phyloP scores from a whole-genome alignment of 306 rosid species.

The Elaeagnus macrophylla region DNA sequence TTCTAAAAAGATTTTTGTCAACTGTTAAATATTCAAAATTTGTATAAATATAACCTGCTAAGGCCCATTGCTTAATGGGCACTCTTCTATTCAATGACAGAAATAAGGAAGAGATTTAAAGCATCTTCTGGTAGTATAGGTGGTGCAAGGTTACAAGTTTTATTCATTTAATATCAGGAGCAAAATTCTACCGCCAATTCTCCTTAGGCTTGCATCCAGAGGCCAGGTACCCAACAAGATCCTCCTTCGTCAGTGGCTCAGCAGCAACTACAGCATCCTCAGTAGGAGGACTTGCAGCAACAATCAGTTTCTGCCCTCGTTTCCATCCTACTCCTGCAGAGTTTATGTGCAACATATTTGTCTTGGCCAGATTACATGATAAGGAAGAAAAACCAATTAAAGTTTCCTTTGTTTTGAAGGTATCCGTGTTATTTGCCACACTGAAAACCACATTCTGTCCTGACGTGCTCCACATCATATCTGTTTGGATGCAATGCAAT shows the following conservation, averaged over 20 bases:
- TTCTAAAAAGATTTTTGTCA: too few relatives aligned
- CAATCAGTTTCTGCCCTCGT: constrained; percentile 37
- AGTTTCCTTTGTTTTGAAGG: constrained; percentile 32
- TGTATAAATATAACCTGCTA: too few relatives aligned
- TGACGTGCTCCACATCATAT: constrained; percentile 21
- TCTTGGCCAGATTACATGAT: constrained; percentile 24
- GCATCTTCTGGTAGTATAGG: not conserved
- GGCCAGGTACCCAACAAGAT: constrained; percentile 75
- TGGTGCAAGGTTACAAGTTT: not conserved
- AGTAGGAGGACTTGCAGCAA: constrained; percentile 88
- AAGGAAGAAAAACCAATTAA: constrained; percentile 30
- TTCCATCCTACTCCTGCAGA: constrained; percentile 14
- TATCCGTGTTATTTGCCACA: constrained; percentile 23
- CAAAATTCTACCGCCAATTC: constrained; percentile 55
- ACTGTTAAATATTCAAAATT: too few relatives aligned
- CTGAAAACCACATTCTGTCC: constrained; percentile 20
- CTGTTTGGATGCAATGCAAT: constrained; percentile 24
- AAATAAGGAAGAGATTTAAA: not conserved
- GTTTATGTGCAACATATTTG: constrained; percentile 26
- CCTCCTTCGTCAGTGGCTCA: constrained; percentile 66
- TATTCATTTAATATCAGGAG: not conserved
- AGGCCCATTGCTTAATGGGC: too few relatives aligned
- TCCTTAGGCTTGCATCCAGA: constrained; percentile 65
- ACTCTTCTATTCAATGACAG: not conserved
- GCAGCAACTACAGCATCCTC: constrained; percentile 73